These are phyloP conservation scores for Phoenix roebelenii DNA, from an alignment of 176 grass and related monocot species.

Conservation along the genomic window DNA sequence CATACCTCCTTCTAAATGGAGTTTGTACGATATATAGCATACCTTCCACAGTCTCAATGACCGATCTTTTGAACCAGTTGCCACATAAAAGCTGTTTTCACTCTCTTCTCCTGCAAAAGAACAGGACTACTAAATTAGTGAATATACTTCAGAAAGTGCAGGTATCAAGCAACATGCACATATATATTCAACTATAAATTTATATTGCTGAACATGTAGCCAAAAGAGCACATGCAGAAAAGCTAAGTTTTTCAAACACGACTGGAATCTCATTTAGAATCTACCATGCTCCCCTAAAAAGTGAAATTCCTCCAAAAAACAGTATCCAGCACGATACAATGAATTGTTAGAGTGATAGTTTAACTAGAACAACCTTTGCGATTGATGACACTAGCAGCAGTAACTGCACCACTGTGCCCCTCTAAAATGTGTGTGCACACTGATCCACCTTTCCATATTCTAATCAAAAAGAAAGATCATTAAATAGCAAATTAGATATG, in stretches of 20 bases:
- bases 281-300: too few species aligned
- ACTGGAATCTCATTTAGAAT: background rate
- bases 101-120: constrained; percentile 36
- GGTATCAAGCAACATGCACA: background rate
- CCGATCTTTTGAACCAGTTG: constrained; percentile 85
- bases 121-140: background rate
- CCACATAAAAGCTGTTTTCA: constrained; percentile 52
- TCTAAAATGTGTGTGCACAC: constrained; percentile 67
- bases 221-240: background rate
- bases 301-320: too few species aligned
- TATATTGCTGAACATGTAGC: background rate
- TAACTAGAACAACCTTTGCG: constrained; percentile 33
- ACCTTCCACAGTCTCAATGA: constrained; percentile 83
- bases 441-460: constrained; percentile 64
- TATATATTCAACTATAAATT: background rate
- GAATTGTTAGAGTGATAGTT: background rate
- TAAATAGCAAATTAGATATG: background rate
- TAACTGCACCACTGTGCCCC: constrained; percentile 62
- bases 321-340: too few species aligned
- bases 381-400: constrained; percentile 58
- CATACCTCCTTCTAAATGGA: background rate
- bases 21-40: background rate
- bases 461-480: constrained; percentile 23
- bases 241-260: background rate
- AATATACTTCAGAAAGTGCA: too few species aligned